Evolutionary conservation across 257 asterid genomes (phyloP), one percentile per base, ranked within the genome.

Genomic region (Solanum clarkiae): DNA sequence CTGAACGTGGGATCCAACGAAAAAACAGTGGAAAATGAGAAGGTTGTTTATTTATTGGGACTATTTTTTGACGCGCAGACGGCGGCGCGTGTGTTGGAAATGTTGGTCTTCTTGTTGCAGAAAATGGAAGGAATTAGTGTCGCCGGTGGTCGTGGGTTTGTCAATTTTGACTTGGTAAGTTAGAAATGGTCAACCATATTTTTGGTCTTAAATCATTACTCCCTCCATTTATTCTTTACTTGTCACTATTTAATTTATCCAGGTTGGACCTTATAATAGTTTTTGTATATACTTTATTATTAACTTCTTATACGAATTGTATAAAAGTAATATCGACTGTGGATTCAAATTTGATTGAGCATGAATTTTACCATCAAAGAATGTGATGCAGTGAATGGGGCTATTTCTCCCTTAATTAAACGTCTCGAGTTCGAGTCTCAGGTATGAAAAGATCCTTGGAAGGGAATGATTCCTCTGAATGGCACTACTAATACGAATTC

Each of bases 1-100:
- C 54, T 40, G 44, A 24, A 87, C 92, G 95, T 84, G 87, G 90
- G 68, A 86, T 89, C 90, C n/a, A 45, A 53, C 79, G 86, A 84
- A 80, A 42, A 57, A 36, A 66, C n/a, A 63, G n/a, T 47, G 20
- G 84, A 80, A 10, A 36, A 40, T 32, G 55, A 53, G 26, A 12
- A 49, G 66, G n/a, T 13, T 10, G 2, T 53, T 55, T 81, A 9
- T 68, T 70, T 40, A 36, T 62, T 40, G 13, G 9, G 22, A 60
- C 24, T 32, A 22, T 8, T 49, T 75, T 49, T 22, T 14, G 4
- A 49, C 82, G 81, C 60, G 62, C 82, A 7, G 42, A 24, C 59
- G 62, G 62, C 44, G 82, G 82, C 82, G 82, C 82, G 82, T 75
- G 62, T 75, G 3, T 22, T 22, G 32, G 22, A 7, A 10, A 0